These are phyloP conservation scores for Raffaelea arxii DNA, from an alignment of 2,329 filamentous ascomycete species.

Conservation along the genomic window DNA sequence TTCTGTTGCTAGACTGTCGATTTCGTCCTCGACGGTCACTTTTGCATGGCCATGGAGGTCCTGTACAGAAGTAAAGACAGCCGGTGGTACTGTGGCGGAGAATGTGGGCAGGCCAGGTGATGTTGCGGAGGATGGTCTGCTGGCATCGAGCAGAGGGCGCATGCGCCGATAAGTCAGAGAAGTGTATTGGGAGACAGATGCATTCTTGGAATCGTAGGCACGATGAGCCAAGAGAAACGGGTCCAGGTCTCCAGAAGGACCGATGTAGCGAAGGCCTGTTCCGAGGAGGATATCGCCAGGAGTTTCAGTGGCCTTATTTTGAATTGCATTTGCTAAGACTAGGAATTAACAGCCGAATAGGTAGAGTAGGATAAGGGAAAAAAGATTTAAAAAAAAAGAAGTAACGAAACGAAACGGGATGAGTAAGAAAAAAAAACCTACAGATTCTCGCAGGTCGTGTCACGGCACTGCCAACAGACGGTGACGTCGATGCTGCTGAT, in stretches of 20 bases:
- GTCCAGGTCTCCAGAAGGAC: slow-evolving; percentile 4
- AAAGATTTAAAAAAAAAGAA: not conserved
- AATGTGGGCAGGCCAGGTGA: no score
- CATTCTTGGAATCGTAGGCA: not conserved
- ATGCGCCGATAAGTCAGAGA: not conserved
- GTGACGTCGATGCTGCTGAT: no score
- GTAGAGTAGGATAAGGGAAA: not conserved
- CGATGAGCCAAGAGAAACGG: slow-evolving; percentile 3
- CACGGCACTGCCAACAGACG: no score
- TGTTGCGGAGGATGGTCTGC: no score
- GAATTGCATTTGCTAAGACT: not conserved
- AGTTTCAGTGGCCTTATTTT: no score
- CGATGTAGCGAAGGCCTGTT: not conserved
- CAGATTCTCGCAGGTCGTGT: no score
- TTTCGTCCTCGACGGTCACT: no score
- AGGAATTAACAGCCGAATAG: not conserved
- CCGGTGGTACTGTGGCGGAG: not conserved
- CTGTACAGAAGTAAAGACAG: not conserved
- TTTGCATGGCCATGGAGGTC: no score
- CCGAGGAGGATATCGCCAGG: not conserved
- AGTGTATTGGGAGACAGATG: slow-evolving; percentile 3
- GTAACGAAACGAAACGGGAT: not conserved
- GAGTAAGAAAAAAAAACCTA: not conserved
- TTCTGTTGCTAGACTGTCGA: no score
- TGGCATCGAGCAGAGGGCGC: not conserved